phyloP scores from a whole-genome alignment of 2,329 filamentous ascomycete genomes.

The Ascochyta koolunga region DNA sequence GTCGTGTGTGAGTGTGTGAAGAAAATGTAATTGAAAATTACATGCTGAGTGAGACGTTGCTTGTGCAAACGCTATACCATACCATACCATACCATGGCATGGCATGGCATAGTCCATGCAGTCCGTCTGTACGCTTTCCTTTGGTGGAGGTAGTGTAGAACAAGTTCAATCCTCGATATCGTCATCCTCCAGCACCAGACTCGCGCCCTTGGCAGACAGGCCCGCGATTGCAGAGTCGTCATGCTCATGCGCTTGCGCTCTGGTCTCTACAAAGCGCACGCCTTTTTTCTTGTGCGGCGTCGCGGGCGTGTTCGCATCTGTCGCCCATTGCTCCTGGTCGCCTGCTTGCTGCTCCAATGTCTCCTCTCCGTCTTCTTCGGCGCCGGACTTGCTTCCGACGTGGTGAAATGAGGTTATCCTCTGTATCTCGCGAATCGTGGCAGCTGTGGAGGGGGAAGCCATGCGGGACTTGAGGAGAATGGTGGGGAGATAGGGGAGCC shows the following conservation, averaged over 20 bases:
- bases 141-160: too few relatives aligned
- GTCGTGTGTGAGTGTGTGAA: too few relatives aligned
- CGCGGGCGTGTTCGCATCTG: conserved; percentile 45
- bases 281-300: conserved; percentile 28
- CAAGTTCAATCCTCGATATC: conserved; percentile 55
- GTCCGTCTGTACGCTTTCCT: too few relatives aligned
- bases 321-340: conserved; percentile 51
- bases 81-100: too few relatives aligned
- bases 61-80: too few relatives aligned
- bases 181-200: conserved; percentile 54
- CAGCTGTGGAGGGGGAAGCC: conserved; percentile 26
- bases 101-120: too few relatives aligned
- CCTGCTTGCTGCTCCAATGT: conserved; percentile 25
- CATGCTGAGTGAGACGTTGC: too few relatives aligned
- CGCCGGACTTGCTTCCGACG: conserved; percentile 28
- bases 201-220: conserved; percentile 34
- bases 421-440: conserved; percentile 64
- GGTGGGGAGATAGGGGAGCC: conserved; percentile 81
- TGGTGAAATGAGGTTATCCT: conserved; percentile 69
- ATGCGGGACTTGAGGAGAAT: conserved; percentile 56
- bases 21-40: too few relatives aligned
- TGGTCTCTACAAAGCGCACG: conserved; percentile 1
- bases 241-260: conserved; percentile 21
- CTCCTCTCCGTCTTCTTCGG: conserved; percentile 35
- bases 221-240: conserved; percentile 32